Conservation (phyloP, 2,329 filamentous ascomycete genomes). For the Colletotrichum scovillei region DNA sequence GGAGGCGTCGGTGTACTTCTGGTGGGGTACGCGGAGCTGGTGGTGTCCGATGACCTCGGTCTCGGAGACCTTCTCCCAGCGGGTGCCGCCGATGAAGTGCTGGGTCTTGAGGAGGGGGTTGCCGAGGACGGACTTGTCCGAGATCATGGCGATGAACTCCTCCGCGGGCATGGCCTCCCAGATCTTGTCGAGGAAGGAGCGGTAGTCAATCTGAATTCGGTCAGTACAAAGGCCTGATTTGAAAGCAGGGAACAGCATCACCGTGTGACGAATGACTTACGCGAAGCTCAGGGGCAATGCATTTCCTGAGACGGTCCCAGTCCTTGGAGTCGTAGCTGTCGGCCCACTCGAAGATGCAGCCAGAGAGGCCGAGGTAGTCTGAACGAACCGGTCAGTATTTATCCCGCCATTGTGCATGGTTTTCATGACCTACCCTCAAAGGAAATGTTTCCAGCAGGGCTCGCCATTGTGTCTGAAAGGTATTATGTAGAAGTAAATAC, state of each 20-base stretch:
- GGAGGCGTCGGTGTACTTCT: slow-evolving; percentile 66
- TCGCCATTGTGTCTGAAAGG: slow-evolving; percentile 18
- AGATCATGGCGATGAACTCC: slow-evolving; percentile 72
- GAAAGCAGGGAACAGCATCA: slow-evolving; percentile 45
- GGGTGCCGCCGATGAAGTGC: slow-evolving; percentile 70
- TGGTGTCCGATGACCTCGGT: slow-evolving; percentile 70
- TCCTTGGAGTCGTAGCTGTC: slow-evolving; percentile 75
- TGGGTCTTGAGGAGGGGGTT: slow-evolving; percentile 72
- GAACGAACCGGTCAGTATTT: slow-evolving; percentile 49
- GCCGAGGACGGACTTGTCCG: slow-evolving; percentile 66
- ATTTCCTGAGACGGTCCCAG: slow-evolving; percentile 67
- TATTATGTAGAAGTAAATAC: not conserved
- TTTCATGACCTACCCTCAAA: slow-evolving; percentile 60
- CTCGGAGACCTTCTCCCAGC: slow-evolving; percentile 68
- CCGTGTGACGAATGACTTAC: slow-evolving; percentile 63
- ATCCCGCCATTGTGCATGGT: slow-evolving; percentile 44
- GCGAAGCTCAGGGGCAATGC: slow-evolving; percentile 59
- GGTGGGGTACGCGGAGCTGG: slow-evolving; percentile 71
- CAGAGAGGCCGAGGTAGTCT: slow-evolving; percentile 63
- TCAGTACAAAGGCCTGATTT: not conserved
- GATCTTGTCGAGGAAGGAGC: slow-evolving; percentile 65
- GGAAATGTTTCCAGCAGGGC: slow-evolving; percentile 31
- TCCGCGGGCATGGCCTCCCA: slow-evolving; percentile 72
- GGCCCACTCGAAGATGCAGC: slow-evolving; percentile 69
- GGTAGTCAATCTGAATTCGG: slow-evolving; percentile 74